Evolutionary conservation across 1,284 basidiomycete species (phyloP), one percentile per base, ranked within the genome.

Genomic region (Trametes hirsuta): DNA sequence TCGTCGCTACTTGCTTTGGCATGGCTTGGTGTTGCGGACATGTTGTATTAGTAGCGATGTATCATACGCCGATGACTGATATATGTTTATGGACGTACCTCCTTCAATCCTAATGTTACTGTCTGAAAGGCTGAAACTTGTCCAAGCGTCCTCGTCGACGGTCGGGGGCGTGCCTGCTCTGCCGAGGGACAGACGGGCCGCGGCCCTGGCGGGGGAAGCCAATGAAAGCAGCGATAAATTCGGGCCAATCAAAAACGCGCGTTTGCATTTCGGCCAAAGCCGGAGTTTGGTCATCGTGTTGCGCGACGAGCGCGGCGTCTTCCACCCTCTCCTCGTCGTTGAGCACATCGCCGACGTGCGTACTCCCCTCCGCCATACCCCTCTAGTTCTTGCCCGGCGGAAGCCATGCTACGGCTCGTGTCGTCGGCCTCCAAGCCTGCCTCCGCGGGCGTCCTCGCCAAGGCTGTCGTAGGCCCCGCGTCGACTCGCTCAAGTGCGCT

Each of bases 401-500:
- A 55, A 59, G 72, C 65, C 63, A 89, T 89, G 87, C 75, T 88
- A 72, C 83, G 87, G 71, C 76, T 88, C 66, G 86, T 87, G 56
- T 83, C 84, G 71, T 80, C 73, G 61, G 74, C 73, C 62, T 75
- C 76, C 41, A 72, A 85, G 72, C 84, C 87, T 63, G 74, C 85
- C 65, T 82, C 85, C 69, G 80, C 83, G 79, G 85, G 86, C 68
- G 78, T 83, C 78, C 80, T 89, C 79, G 85, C 83, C 72, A 86
- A 84, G 74, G 82, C 81, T 65, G 80, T 78, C 64, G 78, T 76
- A 65, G 76, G 74, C 22, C 68, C 77, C 61, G 73, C 78, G 67
- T 75, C 79, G 53, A 73, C 78, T 55, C 74, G 76, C 54, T 73
- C 74, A 73, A 76, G 83, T 84, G 68, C 52, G 70, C 24, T 39